These are phyloP conservation scores for Asterella californica DNA, from an alignment of 225 moss, liverwort and hornwort species.

Conservation along the genomic window DNA sequence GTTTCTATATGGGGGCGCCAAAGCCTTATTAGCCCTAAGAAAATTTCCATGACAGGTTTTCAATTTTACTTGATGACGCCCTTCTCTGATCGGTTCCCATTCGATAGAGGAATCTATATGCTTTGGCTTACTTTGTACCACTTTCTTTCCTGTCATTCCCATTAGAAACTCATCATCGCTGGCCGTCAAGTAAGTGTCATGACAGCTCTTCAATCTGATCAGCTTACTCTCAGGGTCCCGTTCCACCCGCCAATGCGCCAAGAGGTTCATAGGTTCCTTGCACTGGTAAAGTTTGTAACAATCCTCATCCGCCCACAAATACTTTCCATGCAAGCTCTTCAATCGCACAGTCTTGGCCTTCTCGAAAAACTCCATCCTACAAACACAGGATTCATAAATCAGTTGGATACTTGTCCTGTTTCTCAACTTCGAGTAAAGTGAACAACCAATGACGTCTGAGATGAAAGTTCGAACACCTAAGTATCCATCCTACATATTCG, in stretches of 20 bases:
- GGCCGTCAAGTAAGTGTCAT: constrained; percentile 46
- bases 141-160: constrained; percentile 57
- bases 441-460: not conserved
- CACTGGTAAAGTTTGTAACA: constrained; percentile 61
- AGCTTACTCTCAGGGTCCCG: constrained; percentile 42
- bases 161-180: constrained; percentile 41
- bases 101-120: constrained; percentile 52
- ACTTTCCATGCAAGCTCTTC: constrained; percentile 66
- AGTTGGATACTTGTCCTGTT: not conserved
- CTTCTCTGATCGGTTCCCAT: constrained; percentile 51
- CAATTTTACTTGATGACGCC: constrained; percentile 34
- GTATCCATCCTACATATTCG: not conserved
- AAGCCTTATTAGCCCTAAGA: constrained; percentile 59
- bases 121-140: constrained; percentile 29
- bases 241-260: constrained; percentile 75
- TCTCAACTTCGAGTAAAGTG: not conserved
- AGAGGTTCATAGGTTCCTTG: constrained; percentile 43
- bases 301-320: constrained; percentile 79
- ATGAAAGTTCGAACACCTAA: not conserved
- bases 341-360: constrained; percentile 62
- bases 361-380: constrained; percentile 70
- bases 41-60: constrained; percentile 49
- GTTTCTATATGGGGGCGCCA: constrained; percentile 69
- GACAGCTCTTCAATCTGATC: constrained; percentile 65
- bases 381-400: not conserved